These are phyloP conservation scores for Raffaelea arxii DNA, from an alignment of 2,329 filamentous ascomycete species.

Conservation along the genomic window DNA sequence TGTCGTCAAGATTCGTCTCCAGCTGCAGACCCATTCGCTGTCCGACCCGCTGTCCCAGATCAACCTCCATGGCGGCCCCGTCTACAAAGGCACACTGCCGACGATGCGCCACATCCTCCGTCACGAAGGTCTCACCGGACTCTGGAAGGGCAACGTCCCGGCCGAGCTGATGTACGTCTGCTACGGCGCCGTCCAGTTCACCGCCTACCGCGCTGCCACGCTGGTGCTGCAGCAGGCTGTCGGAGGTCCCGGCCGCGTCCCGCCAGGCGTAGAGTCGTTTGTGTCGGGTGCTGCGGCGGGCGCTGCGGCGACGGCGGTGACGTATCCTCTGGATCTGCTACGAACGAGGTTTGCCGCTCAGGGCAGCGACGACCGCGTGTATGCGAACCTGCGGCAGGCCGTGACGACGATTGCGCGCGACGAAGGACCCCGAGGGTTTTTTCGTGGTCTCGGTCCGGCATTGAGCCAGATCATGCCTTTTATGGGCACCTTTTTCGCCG, in stretches of 20 bases:
- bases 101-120: constrained; percentile 68
- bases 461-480: constrained; percentile 85
- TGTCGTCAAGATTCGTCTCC: constrained; percentile 94
- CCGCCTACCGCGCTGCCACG: constrained; percentile 69
- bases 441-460: constrained; percentile 73
- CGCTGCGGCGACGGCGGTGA: constrained; percentile 68
- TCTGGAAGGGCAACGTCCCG: constrained; percentile 98
- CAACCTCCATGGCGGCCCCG: constrained; percentile 32
- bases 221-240: constrained; percentile 47
- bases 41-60: constrained; percentile 59
- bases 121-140: constrained; percentile 72
- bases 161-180: constrained; percentile 90
- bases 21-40: constrained; percentile 80
- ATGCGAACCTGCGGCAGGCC: constrained; percentile 59
- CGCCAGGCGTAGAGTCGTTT: constrained; percentile 67
- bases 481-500: constrained; percentile 93
- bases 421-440: constrained; percentile 75
- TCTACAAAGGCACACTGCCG: constrained; percentile 66
- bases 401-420: constrained; percentile 61
- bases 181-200: constrained; percentile 86
- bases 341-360: constrained; percentile 96
- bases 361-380: constrained; percentile 64
- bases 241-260: constrained; percentile 35
- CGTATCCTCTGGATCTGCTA: constrained; percentile 88
- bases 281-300: constrained; percentile 75